A percentile compares a stretch with the other conserved stretches of the same genome.
Evolutionary conservation across 495 filamentous ascomycete species (phyloP).

Genomic region (Penicillium flavigenum): DNA sequence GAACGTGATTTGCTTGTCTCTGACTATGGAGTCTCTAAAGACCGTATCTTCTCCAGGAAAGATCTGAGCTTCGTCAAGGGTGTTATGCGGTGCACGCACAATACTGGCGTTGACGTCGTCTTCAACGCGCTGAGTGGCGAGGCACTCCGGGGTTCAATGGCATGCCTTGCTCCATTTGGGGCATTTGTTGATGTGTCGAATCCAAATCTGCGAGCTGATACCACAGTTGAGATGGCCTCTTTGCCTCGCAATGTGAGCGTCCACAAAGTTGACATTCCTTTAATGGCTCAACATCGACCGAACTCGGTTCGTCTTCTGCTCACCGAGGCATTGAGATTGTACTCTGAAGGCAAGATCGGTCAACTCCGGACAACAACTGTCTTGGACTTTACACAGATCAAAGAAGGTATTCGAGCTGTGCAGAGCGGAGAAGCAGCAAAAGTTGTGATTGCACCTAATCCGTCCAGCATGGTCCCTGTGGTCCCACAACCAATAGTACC

Average conservation of each 20-base stretch:
- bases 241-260: conserved; percentile 27
- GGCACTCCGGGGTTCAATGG: conserved; percentile 42
- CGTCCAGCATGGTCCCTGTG: conserved; percentile 17
- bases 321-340: conserved; percentile 6
- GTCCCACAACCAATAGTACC: conserved; percentile 13
- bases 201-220: conserved; percentile 30
- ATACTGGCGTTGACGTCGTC: conserved; percentile 56
- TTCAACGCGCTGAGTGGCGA: conserved; percentile 51
- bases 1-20: conserved; percentile 40
- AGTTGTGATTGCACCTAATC: conserved; percentile 13
- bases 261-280: conserved; percentile 26
- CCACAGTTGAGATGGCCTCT: conserved; percentile 20
- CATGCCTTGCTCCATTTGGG: conserved; percentile 50
- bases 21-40: conserved; percentile 36
- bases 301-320: conserved; percentile 6
- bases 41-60: conserved; percentile 51
- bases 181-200: conserved; percentile 48
- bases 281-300: conserved; percentile 19
- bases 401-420: conserved; percentile 5
- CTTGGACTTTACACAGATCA: conserved; percentile 14
- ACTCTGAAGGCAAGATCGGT: conserved; percentile 10
- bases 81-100: conserved; percentile 48
- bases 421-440: conserved; percentile 3
- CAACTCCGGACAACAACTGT: conserved; percentile 6
- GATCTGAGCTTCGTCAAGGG: conserved; percentile 47